phyloP scores from a whole-genome alignment of 805 yeast species.

The Yarrowia sp. region DNA sequence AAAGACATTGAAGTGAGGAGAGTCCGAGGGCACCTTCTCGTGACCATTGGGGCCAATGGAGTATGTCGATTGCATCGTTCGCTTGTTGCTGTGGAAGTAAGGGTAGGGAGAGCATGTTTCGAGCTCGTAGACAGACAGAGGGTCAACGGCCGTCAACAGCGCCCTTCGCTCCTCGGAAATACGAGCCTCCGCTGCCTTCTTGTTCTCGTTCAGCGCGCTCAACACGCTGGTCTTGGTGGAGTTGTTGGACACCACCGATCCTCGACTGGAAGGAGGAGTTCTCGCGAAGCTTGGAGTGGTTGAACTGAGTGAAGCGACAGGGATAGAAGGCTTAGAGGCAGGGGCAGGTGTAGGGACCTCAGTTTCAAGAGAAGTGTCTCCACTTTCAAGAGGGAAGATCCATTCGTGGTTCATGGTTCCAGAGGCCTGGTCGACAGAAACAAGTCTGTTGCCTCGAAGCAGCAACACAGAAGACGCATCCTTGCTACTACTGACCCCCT shows the following conservation, averaged over 20 bases:
- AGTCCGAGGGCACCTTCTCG: slow-evolving; percentile 23
- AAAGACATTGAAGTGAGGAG: slow-evolving; percentile 18
- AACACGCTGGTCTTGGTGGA: not conserved
- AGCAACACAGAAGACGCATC: not conserved
- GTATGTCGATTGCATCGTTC: slow-evolving; percentile 34
- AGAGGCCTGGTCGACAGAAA: not conserved
- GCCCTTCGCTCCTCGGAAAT: slow-evolving; percentile 2
- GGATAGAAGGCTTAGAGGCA: too few species aligned
- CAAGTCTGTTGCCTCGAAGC: not conserved
- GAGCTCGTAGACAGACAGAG: slow-evolving; percentile 45
- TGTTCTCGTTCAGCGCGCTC: not conserved
- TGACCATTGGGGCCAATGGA: slow-evolving; percentile 5
- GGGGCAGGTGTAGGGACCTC: too few species aligned
- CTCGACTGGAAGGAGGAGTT: not conserved
- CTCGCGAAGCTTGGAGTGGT: too few species aligned
- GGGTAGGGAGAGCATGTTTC: slow-evolving; percentile 46
- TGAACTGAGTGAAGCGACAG: too few species aligned
- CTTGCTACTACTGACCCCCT: slow-evolving; percentile 26
- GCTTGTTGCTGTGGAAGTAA: slow-evolving; percentile 45
- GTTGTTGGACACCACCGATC: too few species aligned
- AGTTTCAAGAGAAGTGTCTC: not conserved
- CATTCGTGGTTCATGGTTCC: slow-evolving; percentile 16
- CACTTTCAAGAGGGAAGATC: slow-evolving; percentile 11
- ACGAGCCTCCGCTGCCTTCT: not conserved
- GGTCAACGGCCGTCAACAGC: slow-evolving; percentile 40